Evolutionary conservation across 352 stramenopile species (phyloP).

Genomic region (Phytophthora constricta): DNA sequence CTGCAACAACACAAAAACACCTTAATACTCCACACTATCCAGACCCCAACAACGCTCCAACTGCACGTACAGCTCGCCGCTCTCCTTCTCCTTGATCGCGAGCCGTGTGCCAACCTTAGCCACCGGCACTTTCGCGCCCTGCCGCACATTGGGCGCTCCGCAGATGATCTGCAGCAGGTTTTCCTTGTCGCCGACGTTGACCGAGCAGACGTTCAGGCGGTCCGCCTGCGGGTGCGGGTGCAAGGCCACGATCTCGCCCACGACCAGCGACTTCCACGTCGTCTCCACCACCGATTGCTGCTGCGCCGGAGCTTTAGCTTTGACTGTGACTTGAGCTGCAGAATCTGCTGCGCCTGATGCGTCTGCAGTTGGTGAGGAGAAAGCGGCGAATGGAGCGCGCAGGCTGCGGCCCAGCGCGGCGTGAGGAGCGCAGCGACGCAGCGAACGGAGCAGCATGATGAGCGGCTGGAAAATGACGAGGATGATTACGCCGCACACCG

Average conservation of each 20-base stretch:
- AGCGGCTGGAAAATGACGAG: slow-evolving; percentile 12
- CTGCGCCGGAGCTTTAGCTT: slow-evolving; percentile 23
- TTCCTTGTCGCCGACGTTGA: slow-evolving; percentile 65
- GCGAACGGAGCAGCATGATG: slow-evolving; percentile 24
- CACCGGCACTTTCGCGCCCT: slow-evolving; percentile 69
- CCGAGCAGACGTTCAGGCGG: slow-evolving; percentile 69
- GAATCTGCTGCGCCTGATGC: slow-evolving; percentile 5
- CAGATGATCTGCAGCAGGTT: slow-evolving; percentile 82
- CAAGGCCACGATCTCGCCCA: slow-evolving; percentile 75
- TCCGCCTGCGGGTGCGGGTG: slow-evolving; percentile 67
- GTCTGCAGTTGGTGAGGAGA: slow-evolving; percentile 19
- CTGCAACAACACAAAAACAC: slow-evolving; percentile 29
- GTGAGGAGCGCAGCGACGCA: slow-evolving; percentile 14
- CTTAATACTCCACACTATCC: slow-evolving; percentile 1
- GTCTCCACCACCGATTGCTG: slow-evolving; percentile 42
- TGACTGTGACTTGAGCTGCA: neutral
- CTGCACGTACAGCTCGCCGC: slow-evolving; percentile 57
- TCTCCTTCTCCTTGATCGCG: slow-evolving; percentile 56
- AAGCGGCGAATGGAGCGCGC: slow-evolving; percentile 20
- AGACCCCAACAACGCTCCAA: neutral
- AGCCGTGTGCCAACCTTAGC: slow-evolving; percentile 69
- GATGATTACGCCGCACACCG: neutral
- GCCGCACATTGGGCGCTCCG: slow-evolving; percentile 65
- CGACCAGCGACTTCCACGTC: slow-evolving; percentile 71
- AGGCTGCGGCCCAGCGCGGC: slow-evolving; percentile 11